Evolutionary conservation across 108 stramenopile species (phyloP), one percentile per base, ranked within the genome.

Genomic region (Conticribra guillardii): DNA sequence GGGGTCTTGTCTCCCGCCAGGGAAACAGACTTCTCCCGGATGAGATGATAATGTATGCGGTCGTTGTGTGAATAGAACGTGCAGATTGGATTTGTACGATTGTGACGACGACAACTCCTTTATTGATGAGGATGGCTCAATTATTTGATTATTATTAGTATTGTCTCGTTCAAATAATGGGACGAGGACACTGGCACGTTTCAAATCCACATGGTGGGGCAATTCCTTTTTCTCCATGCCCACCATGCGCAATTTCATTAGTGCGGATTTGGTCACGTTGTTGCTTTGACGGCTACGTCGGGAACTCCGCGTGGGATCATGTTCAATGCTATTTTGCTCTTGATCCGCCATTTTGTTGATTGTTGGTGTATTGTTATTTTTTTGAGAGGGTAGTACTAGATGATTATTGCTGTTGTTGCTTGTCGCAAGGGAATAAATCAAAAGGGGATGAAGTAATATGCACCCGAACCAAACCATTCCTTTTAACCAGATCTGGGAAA

Each of bases 1-100:
- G 3, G 28, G 24, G 61, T 91, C 90, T 74, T 87, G 86, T 46
- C 71, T 79, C 4, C 86, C 90, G 0, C 90, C 90, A 0, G 90
- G 90, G 58, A 87, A 89, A 51, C 86, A 89, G 1, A 89, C 86
- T 67, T 91, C 82, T 9, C 90, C 90, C 5, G 82, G 77, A 68
- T 91, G 88, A 19, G 85, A 84, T 24, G 53, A 70, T 17, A 89
- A 59, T 3, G 71, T 68, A 31, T 45, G 19, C 9, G 81, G 64
- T 19, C 90, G 74, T 73, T 86, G 86, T 17, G 87, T 88, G 54
- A 91, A 69, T 7, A 91, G 62, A 1, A 89, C 77, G 21, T 86
- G 73, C 19, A 78, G 30, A 30, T 49, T 50, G 63, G 63, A 62
- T 27, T 23, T 18, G 37, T 22, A 24, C 2, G 21, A 3, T 21